phyloP scores from a whole-genome alignment of 345 rosid genomes.

The Eucalyptus marginata region DNA sequence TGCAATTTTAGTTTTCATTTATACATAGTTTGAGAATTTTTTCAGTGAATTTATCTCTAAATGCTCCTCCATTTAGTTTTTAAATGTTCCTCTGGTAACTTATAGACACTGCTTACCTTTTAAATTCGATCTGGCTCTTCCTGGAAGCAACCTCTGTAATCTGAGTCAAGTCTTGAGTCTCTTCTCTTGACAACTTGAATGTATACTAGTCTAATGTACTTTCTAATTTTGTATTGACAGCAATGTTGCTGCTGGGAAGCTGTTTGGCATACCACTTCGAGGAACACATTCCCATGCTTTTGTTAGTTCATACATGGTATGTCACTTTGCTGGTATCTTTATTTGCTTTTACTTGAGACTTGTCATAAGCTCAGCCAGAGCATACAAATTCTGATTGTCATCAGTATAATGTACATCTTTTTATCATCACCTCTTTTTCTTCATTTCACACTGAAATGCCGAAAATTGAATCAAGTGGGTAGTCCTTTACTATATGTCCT shows the following conservation, averaged over 20 bases:
- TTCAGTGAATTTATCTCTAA: neutral
- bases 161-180: neutral
- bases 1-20: neutral
- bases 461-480: neutral
- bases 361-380: neutral
- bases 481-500: neutral
- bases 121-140: neutral
- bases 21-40: neutral
- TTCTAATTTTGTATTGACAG: constrained; percentile 18
- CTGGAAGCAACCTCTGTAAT: neutral
- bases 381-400: neutral
- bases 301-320: constrained; percentile 95
- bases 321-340: neutral
- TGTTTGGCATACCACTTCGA: constrained; percentile 92
- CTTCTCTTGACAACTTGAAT: neutral
- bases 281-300: constrained; percentile 99
- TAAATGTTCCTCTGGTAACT: neutral
- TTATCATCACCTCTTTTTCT: neutral
- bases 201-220: neutral
- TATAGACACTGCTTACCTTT: neutral
- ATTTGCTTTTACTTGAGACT: neutral
- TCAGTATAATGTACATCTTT: neutral
- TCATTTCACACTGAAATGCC: neutral
- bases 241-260: constrained; percentile 87
- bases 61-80: neutral